Evolutionary conservation across 2,329 filamentous ascomycete genomes (phyloP).

Genomic region (Arthrinium phaeospermum): DNA sequence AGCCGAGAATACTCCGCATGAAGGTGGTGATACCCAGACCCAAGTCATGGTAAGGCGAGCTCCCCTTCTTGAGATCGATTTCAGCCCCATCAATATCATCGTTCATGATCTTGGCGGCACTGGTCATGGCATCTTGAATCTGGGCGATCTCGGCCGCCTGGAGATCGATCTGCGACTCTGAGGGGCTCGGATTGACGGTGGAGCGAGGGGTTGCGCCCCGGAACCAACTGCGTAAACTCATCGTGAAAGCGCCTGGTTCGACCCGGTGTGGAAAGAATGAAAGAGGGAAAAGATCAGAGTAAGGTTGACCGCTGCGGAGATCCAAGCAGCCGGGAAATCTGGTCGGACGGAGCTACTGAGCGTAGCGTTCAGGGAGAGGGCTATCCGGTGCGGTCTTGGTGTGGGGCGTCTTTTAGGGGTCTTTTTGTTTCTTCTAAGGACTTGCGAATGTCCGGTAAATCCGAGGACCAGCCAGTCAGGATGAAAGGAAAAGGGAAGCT

Average conservation of each 20-base stretch:
- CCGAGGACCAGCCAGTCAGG: neutral
- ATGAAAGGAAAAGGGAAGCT: neutral
- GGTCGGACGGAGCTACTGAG: constrained; percentile 4
- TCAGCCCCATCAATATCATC: constrained; percentile 90
- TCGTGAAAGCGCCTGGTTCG: constrained; percentile 43
- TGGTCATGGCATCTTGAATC: constrained; percentile 65
- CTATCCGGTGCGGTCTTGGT: neutral
- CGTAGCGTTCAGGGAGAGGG: neutral
- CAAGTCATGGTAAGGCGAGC: constrained; percentile 87
- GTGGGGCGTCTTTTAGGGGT: constrained; percentile 14
- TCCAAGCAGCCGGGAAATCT: constrained; percentile 4
- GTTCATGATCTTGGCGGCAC: constrained; percentile 78
- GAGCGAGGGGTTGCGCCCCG: constrained; percentile 47
- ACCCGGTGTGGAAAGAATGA: constrained; percentile 3
- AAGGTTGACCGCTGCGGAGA: neutral
- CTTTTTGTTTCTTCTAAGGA: neutral
- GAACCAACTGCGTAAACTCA: constrained; percentile 57
- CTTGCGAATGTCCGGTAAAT: constrained; percentile 6
- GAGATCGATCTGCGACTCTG: constrained; percentile 40
- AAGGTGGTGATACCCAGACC: constrained; percentile 84
- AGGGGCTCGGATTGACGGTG: constrained; percentile 39
- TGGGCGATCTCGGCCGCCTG: constrained; percentile 55
- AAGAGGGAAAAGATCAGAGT: constrained; percentile 14
- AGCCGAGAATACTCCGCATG: constrained; percentile 83
- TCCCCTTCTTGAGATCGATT: constrained; percentile 69